Evolutionary conservation across 1,284 basidiomycete species (phyloP), one percentile per base, ranked within the genome.

Genomic region (Takashimella tepidaria): DNA sequence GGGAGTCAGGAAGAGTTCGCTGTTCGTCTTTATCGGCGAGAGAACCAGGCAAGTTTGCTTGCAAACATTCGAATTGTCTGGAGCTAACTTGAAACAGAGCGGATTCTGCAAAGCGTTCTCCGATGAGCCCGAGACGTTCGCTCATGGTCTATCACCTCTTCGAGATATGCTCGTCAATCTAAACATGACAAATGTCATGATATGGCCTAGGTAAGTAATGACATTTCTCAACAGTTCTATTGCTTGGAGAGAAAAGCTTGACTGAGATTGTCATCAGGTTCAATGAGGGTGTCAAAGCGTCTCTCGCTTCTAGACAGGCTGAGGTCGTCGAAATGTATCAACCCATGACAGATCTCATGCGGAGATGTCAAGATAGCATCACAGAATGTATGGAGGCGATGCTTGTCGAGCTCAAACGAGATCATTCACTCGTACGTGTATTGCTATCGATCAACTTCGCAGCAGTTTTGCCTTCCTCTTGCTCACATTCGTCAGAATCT

Each of bases 21-120:
- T 41, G 85, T 92, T 45, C 83, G 92, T 4, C 77, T 96, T 1
- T 96, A 87, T 67, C 83, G 92, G 44, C 86, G 93, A 69, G 84
- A 86, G 74, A 97, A 97, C 74, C 77, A 77, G 59, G 79, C 79
- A 13, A 48, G 72, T 59, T 13, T n/a, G 10, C 19, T 23, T 12
- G 22, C 21, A 16, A 42, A 11, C 41, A 11, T n/a, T n/a, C n/a
- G n/a, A n/a, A n/a, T n/a, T n/a, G n/a, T n/a, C 40, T 12, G 1
- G 8, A 22, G 19, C 59, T 68, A 22, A 67, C 45, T 10, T 42
- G 11, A 21, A 22, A 0, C 78, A 82, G 72, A 81, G 80, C 4
- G 95, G 93, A 1, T 99, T 98, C 72, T 77, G 97, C 59, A 98
- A 98, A 74, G 96, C 92, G 0, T 98, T 98, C 69, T 92, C 92